These are phyloP conservation scores for Picea abies DNA, from an alignment of 83 land plant species.

Conservation along the genomic window DNA sequence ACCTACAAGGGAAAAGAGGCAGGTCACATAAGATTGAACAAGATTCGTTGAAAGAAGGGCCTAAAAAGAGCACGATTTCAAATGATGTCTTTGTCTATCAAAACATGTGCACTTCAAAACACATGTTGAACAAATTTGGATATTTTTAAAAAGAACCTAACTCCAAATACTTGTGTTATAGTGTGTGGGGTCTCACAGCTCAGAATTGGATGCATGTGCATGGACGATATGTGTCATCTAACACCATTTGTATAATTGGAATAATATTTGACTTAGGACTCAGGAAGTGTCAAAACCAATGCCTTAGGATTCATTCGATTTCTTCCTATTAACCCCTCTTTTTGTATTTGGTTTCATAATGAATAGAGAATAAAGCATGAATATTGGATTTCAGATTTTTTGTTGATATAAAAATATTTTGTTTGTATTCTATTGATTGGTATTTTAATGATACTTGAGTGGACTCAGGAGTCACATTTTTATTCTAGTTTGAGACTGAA, in stretches of 20 bases:
- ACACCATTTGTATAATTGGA: conserved; percentile 97
- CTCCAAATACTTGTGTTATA: conserved; percentile 82
- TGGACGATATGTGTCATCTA: conserved; percentile 81
- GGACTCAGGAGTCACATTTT: too few relatives aligned
- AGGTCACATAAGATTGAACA: neutral
- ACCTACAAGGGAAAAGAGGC: too few relatives aligned
- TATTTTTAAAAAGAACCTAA: conserved; percentile 85
- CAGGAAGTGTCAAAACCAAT: conserved; percentile 78
- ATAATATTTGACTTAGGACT: conserved; percentile 62
- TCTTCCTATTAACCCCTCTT: too few relatives aligned
- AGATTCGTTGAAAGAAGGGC: conserved; percentile 44
- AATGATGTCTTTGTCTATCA: conserved; percentile 81
- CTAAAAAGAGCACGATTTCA: conserved; percentile 40
- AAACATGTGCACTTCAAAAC: conserved; percentile 78
- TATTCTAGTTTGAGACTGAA: too few relatives aligned
- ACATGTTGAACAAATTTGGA: conserved; percentile 87
- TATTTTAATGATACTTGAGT: too few relatives aligned
- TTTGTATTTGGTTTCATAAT: too few relatives aligned
- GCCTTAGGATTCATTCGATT: conserved; percentile 56
- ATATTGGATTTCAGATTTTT: too few relatives aligned
- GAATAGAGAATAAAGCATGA: too few relatives aligned
- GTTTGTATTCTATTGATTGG: too few relatives aligned
- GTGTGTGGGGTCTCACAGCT: conserved; percentile 74
- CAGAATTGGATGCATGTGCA: conserved; percentile 84
- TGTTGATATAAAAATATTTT: too few relatives aligned